A percentile compares a stretch with the other conserved stretches of the same genome.
These are phyloP conservation scores for Botryosphaeria agaves DNA, from an alignment of 2,329 filamentous ascomycete species.

Conservation along the genomic window DNA sequence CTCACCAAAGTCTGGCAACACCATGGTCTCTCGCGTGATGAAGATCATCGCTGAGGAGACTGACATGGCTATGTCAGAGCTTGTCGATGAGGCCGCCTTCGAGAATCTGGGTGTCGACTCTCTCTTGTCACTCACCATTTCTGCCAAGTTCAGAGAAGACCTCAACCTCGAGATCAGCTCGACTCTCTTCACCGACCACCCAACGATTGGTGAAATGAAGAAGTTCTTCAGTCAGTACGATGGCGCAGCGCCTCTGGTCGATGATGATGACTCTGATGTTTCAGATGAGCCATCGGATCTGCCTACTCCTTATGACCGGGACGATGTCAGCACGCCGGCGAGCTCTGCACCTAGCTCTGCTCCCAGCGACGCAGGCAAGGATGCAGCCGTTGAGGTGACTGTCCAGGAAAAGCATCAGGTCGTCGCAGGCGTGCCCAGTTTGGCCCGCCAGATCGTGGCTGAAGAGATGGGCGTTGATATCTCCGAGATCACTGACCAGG, in stretches of 20 bases:
- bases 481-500: slow-evolving; percentile 32
- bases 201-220: slow-evolving; percentile 43
- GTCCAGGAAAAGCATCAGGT: slow-evolving; percentile 14
- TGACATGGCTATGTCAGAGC: slow-evolving; percentile 38
- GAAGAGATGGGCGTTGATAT: slow-evolving; percentile 50
- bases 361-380: slow-evolving; percentile 23
- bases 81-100: slow-evolving; percentile 42
- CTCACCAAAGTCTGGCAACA: slow-evolving; percentile 28
- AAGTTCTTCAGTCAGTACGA: slow-evolving; percentile 34
- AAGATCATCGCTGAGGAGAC: slow-evolving; percentile 51
- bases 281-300: slow-evolving; percentile 22
- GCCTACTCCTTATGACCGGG: slow-evolving; percentile 24
- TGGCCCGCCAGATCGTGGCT: slow-evolving; percentile 31
- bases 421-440: slow-evolving; percentile 21
- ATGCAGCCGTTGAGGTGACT: slow-evolving; percentile 13
- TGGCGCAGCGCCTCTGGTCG: slow-evolving; percentile 17
- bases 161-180: slow-evolving; percentile 41
- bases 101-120: slow-evolving; percentile 46
- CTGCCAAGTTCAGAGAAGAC: slow-evolving; percentile 43
- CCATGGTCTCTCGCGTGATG: slow-evolving; percentile 36
- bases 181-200: slow-evolving; percentile 40
- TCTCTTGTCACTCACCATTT: slow-evolving; percentile 42
- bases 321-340: slow-evolving; percentile 27
- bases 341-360: slow-evolving; percentile 27
- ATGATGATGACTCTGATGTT: slow-evolving; percentile 20